Conservation (phyloP, 1,139 yeast species). For the Pichia sp. region DNA sequence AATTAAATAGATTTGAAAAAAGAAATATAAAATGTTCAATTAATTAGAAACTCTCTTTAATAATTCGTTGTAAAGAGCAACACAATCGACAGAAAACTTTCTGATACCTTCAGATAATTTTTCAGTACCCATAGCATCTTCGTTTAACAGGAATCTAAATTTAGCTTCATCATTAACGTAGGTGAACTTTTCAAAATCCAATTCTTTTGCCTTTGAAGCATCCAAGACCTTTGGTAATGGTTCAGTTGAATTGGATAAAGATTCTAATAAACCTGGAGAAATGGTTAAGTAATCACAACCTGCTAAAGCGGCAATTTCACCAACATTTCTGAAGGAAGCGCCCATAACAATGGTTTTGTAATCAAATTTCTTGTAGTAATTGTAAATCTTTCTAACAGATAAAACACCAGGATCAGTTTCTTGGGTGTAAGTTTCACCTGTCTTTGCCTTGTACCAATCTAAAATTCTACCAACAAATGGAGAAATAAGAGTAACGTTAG, state of each 20-base stretch:
- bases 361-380: slow-evolving; percentile 96
- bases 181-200: slow-evolving; percentile 63
- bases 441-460: slow-evolving; percentile 95
- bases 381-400: slow-evolving; percentile 82
- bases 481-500: slow-evolving; percentile 89
- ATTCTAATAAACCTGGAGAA: slow-evolving; percentile 88
- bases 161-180: slow-evolving; percentile 79
- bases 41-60: slow-evolving; percentile 59
- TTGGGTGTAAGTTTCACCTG: slow-evolving; percentile 78
- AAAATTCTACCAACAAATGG: slow-evolving; percentile 99
- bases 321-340: slow-evolving; percentile 97
- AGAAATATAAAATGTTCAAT: slow-evolving; percentile 3
- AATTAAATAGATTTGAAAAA: neutral
- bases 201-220: slow-evolving; percentile 45
- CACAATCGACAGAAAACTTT: slow-evolving; percentile 92
- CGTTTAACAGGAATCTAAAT: slow-evolving; percentile 89
- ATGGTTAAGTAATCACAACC: slow-evolving; percentile 97
- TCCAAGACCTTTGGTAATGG: slow-evolving; percentile 78
- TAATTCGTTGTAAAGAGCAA: slow-evolving; percentile 71
- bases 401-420: slow-evolving; percentile 94
- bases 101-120: slow-evolving; percentile 97
- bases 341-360: slow-evolving; percentile 99
- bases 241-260: slow-evolving; percentile 71
- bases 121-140: slow-evolving; percentile 98
- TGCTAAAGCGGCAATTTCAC: slow-evolving; percentile 94